Base-by-base conservation (phyloP, 768 basidiomycete genomes). In the Pisolithus tinctorius region DNA sequence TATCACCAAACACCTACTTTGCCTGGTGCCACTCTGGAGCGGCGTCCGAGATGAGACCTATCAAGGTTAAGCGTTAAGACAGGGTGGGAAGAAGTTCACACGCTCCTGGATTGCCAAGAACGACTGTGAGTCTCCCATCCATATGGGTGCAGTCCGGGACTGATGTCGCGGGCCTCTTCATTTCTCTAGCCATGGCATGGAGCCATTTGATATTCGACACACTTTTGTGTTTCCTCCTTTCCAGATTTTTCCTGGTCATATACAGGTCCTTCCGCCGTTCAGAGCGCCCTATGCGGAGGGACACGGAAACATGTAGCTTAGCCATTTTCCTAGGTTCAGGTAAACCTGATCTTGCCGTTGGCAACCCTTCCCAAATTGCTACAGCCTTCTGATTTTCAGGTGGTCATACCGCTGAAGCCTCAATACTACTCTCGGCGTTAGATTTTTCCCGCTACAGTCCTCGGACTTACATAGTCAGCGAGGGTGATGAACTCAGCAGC, bases 271-370 rank as follows among this genome's bases (percentile, higher is more conserved):
- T 23, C 55, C 59, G 48, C 55, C 55, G 47, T 26, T 54, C 58
- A 49, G 60, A 57, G 39, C 40, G 49, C 34, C 54, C 51, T n/a
- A 52, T 45, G 41, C 55, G 54, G 51, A 53, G 30, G 9, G 51
- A 53, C 1, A 39, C 41, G 6, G 58, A 65, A 43, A 73, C 57
- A 54, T 79, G 78, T 54, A 66, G 64, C 36, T 69, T 96, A 14
- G 93, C 88, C 4, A 81, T 96, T 47, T 96, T 97, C 61, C 79
- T 98, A 11, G 95, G 95, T 51, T 98, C 95, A 65, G 94, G 94
- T 88, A 61, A 62, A 75, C 68, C 48, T 29, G 45, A 47, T 17
- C 42, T 40, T 49, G 42, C 27, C 43, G 43, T 53, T 52, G 48
- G 48, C 30, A 26, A 25, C 45, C 10, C 34, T 20, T 25, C 26